phyloP scores from a whole-genome alignment of 2,329 filamentous ascomycete genomes.

The Paraphoma sp. region DNA sequence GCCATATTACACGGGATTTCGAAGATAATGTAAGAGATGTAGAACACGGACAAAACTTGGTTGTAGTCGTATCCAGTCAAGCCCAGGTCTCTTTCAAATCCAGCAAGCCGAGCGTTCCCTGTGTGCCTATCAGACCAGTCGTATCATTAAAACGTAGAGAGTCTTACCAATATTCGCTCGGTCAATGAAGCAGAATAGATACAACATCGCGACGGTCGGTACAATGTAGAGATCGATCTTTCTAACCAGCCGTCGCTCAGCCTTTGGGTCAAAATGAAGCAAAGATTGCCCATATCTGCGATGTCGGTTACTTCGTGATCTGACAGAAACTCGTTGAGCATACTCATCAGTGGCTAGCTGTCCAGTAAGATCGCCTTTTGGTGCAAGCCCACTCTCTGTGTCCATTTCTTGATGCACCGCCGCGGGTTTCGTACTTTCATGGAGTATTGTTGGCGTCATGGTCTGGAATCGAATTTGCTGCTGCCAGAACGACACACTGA shows the following conservation, averaged over 20 bases:
- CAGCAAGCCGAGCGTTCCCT: conserved; percentile 69
- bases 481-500: no score
- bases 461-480: no score
- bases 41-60: conserved; percentile 70
- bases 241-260: conserved; percentile 63
- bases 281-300: conserved; percentile 41
- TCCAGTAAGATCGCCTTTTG: no score
- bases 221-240: conserved; percentile 73
- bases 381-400: background rate
- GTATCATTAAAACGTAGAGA: no score
- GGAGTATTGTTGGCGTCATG: background rate
- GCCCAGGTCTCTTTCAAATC: conserved; percentile 67
- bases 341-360: no score
- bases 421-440: background rate
- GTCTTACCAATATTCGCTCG: conserved; percentile 70
- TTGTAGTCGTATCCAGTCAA: conserved; percentile 73
- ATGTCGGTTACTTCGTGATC: no score
- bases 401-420: background rate
- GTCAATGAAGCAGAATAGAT: conserved; percentile 77
- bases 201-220: conserved; percentile 70
- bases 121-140: no score
- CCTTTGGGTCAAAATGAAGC: conserved; percentile 59
- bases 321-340: no score
- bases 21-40: conserved; percentile 70
- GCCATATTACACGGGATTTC: conserved; percentile 69